Conservation (phyloP, 768 basidiomycete species). For the Russula foetens region DNA sequence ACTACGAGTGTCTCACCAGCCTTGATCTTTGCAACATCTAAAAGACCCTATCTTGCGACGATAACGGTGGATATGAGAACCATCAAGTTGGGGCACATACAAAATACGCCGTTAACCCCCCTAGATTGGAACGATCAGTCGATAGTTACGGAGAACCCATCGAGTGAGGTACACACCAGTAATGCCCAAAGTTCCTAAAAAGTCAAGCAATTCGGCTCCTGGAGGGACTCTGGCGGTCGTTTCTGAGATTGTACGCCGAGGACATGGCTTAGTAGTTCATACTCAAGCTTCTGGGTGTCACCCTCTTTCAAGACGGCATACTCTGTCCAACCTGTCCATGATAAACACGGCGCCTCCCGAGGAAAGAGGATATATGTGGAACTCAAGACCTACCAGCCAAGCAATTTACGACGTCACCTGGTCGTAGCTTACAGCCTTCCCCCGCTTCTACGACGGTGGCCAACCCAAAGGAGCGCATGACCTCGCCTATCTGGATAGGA, state of each 20-base stretch:
- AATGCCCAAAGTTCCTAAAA: conserved; percentile 69
- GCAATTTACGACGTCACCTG: conserved; percentile 66
- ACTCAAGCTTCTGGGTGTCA: conserved; percentile 47
- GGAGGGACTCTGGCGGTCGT: conserved; percentile 39
- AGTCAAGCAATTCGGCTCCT: conserved; percentile 64
- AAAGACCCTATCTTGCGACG: conserved; percentile 51
- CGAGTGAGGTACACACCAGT: conserved; percentile 42
- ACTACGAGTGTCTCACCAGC: conserved; percentile 79
- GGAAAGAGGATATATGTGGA: neutral
- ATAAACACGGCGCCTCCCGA: neutral
- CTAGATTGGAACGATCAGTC: conserved; percentile 29
- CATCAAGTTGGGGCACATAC: conserved; percentile 33
- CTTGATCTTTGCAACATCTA: conserved; percentile 73
- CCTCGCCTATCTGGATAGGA: conserved; percentile 32
- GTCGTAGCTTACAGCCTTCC: conserved; percentile 41
- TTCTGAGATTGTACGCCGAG: neutral
- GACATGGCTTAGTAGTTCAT: conserved; percentile 20
- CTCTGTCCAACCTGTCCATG: conserved; percentile 62
- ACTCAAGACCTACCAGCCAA: conserved; percentile 48
- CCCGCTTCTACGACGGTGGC: conserved; percentile 59
- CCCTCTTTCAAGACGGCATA: conserved; percentile 56
- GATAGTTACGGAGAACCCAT: neutral
- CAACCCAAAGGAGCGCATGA: conserved; percentile 64
- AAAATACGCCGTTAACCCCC: conserved; percentile 81
- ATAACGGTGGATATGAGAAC: neutral